Evolutionary conservation across 2,329 filamentous ascomycete genomes (phyloP).

Genomic region (Botrytis porri): DNA sequence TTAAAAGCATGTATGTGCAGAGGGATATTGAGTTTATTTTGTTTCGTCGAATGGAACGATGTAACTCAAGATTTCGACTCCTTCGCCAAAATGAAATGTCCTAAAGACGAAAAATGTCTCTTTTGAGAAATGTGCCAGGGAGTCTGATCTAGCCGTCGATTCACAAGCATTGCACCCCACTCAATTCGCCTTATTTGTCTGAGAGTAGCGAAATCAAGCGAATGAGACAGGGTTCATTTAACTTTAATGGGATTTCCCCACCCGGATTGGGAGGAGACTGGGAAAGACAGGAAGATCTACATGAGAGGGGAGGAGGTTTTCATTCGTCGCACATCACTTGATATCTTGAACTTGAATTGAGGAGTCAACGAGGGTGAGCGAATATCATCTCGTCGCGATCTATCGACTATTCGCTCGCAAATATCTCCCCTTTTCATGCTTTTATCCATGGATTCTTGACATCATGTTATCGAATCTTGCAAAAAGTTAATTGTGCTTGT

Average conservation of each 20-base stretch:
- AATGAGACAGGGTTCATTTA: slow-evolving; percentile 7
- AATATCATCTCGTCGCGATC: not conserved
- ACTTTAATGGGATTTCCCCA: slow-evolving; percentile 12
- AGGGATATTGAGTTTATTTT: slow-evolving; percentile 11
- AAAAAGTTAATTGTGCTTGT: not conserved
- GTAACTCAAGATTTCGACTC: slow-evolving; percentile 17
- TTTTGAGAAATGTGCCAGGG: slow-evolving; percentile 6
- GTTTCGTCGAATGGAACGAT: slow-evolving; percentile 15
- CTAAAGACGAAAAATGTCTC: slow-evolving; percentile 1
- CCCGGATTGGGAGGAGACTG: slow-evolving; percentile 7
- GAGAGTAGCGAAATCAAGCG: slow-evolving; percentile 18
- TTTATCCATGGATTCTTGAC: not conserved
- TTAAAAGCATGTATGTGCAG: slow-evolving; percentile 9
- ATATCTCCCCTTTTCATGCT: not conserved
- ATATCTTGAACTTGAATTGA: not conserved
- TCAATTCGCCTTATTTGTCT: slow-evolving; percentile 15
- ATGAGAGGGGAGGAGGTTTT: not conserved
- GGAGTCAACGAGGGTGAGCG: not conserved
- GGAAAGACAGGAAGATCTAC: slow-evolving; percentile 7
- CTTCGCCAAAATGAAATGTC: slow-evolving; percentile 5
- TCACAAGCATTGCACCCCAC: not conserved
- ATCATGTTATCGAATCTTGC: not conserved
- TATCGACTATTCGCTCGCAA: not conserved
- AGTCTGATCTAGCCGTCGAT: slow-evolving; percentile 14
- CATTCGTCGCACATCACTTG: slow-evolving; percentile 5